phyloP scores from a whole-genome alignment of 1,139 yeast genomes.

The Debaryomycetaceae sp. region DNA sequence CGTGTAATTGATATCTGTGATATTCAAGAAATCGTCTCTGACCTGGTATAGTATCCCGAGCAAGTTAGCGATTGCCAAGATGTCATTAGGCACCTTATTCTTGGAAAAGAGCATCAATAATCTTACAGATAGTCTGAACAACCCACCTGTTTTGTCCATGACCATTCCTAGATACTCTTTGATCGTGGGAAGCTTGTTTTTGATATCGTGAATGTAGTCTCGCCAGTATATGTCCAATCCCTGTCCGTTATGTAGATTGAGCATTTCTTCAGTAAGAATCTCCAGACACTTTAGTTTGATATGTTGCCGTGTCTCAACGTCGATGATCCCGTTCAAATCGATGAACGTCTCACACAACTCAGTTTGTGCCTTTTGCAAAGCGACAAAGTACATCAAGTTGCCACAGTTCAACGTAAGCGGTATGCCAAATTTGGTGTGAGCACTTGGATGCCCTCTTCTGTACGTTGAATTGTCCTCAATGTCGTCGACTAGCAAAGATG shows the following conservation, averaged over 20 bases:
- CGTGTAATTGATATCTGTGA: slow-evolving; percentile 50
- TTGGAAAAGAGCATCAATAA: slow-evolving; percentile 46
- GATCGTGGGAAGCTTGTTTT: slow-evolving; percentile 54
- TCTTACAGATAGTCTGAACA: slow-evolving; percentile 69
- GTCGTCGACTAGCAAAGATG: slow-evolving; percentile 60
- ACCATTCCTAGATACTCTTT: slow-evolving; percentile 77
- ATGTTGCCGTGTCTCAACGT: slow-evolving; percentile 2
- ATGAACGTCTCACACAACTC: slow-evolving; percentile 14
- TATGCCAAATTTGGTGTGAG: slow-evolving; percentile 71
- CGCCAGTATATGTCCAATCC: slow-evolving; percentile 89
- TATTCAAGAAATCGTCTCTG: slow-evolving; percentile 74
- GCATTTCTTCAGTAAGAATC: slow-evolving; percentile 64
- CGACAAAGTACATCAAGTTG: slow-evolving; percentile 75
- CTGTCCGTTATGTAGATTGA: slow-evolving; percentile 83
- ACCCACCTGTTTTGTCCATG: slow-evolving; percentile 84
- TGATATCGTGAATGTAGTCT: slow-evolving; percentile 36
- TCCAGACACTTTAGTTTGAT: slow-evolving; percentile 10
- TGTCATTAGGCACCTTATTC: slow-evolving; percentile 9
- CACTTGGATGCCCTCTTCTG: slow-evolving; percentile 74
- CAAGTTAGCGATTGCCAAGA: slow-evolving; percentile 67
- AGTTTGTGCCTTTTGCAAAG: slow-evolving; percentile 48
- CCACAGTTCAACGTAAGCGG: slow-evolving; percentile 83
- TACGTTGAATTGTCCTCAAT: slow-evolving; percentile 73
- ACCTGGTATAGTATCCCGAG: slow-evolving; percentile 81
- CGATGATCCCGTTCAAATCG: not conserved